Conservation (phyloP, 352 stramenopile genomes). For the Lagenidium sp. region DNA sequence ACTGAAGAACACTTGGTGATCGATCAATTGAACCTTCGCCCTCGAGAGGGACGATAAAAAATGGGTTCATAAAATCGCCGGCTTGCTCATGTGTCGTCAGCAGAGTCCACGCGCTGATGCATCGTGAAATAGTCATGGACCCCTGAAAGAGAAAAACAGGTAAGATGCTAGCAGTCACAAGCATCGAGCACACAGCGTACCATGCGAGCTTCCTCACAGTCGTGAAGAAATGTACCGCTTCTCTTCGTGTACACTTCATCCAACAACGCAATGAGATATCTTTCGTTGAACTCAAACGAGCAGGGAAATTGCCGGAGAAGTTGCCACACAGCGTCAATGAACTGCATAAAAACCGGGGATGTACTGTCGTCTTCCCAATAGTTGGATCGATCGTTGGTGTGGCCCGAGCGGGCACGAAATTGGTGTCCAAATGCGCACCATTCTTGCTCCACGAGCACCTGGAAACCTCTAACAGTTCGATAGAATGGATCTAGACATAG, state of each 20-base stretch:
- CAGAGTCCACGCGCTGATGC: slow-evolving; percentile 60
- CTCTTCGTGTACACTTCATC: slow-evolving; percentile 96
- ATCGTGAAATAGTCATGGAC: slow-evolving; percentile 45
- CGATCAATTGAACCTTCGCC: slow-evolving; percentile 28
- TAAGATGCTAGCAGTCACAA: not conserved
- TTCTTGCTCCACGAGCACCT: slow-evolving; percentile 97
- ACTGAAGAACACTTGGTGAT: slow-evolving; percentile 66
- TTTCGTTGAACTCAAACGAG: slow-evolving; percentile 97
- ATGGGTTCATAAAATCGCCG: slow-evolving; percentile 64
- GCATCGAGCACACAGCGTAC: slow-evolving; percentile 18
- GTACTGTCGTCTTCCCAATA: slow-evolving; percentile 95
- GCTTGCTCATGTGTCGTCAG: slow-evolving; percentile 28
- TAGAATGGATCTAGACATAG: slow-evolving; percentile 97
- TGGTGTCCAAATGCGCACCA: slow-evolving; percentile 99
- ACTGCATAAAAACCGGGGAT: slow-evolving; percentile 99
- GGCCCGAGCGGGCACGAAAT: slow-evolving; percentile 89
- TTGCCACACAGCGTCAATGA: slow-evolving; percentile 98
- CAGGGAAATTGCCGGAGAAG: slow-evolving; percentile 94
- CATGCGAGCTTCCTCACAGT: slow-evolving; percentile 89
- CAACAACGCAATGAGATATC: slow-evolving; percentile 88
- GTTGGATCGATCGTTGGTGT: slow-evolving; percentile 37
- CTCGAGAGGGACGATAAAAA: slow-evolving; percentile 49
- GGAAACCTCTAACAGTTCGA: slow-evolving; percentile 94
- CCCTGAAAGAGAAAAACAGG: slow-evolving; percentile 18
- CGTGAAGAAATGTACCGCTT: slow-evolving; percentile 96